Base-by-base conservation (phyloP, 176 grass and related monocot genomes). In the Panicum miliaceum region DNA sequence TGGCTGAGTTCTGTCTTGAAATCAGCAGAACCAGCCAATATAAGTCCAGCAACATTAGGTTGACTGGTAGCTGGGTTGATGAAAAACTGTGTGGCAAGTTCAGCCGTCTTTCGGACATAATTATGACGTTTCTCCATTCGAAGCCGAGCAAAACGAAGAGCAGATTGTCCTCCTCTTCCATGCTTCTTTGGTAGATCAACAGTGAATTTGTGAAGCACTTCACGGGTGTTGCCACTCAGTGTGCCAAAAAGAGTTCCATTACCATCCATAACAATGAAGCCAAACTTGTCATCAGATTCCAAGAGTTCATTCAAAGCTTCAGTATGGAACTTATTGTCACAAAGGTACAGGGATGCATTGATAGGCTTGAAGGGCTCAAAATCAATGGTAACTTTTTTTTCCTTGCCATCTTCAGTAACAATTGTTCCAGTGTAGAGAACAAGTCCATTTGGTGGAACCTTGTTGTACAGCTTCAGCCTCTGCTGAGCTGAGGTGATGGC, bases 121-220 rank as follows among this genome's bases (percentile, higher is more conserved):
- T 94, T 94, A 75, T 94, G 92, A 58, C 89, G 83, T 61, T 94
- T 94, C 53, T 94, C 92, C 92, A 94, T 94, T 52, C 89, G 59
- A 80, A 94, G 81, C 37, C 86, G 86, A 83, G 89, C 89, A 87
- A 92, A 94, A 73, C 92, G 86, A 32, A 94, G 81, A 45, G 92
- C 92, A 45, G 89, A 94, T 25, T 94, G 92, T 7, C 92, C 92
- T 87, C 92, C 92, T 87, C 92, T 80, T 41, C 89, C 92, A 50
- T 94, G 92, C 48, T 94, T 94, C 76, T 91, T 94, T 56, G 92
- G 92, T n/a, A 94, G 87, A 91, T 94, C 89, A 29, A 91, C 89
- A 73, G 81, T 94, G 69, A 94, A 91, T 12, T 89, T 94, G 68
- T 94, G 89, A 78, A 94, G 89, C 40, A 94, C 84, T 82, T 94